A percentile compares a stretch with the other conserved stretches of the same genome.
These are phyloP conservation scores for Castanopsis chinensis DNA, from an alignment of 306 rosid genomes.

Conservation along the genomic window DNA sequence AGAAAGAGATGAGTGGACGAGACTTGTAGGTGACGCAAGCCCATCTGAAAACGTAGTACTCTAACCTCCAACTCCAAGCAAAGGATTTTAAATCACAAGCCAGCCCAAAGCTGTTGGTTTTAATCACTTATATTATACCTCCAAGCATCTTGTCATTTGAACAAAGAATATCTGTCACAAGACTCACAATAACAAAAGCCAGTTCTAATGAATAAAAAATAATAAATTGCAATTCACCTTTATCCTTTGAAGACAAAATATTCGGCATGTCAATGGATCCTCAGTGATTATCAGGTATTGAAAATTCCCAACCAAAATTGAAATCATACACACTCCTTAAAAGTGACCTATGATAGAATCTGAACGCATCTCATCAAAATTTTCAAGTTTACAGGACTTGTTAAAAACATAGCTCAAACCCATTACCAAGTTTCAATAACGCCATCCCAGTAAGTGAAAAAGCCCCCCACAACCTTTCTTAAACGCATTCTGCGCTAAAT, in stretches of 20 bases:
- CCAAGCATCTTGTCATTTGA: background rate
- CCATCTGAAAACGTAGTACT: too few species aligned
- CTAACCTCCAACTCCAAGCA: background rate
- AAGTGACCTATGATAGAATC: background rate
- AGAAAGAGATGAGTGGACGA: too few species aligned
- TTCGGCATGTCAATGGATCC: background rate
- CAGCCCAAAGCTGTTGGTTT: background rate
- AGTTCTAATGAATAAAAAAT: background rate
- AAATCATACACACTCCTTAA: background rate
- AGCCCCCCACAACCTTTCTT: background rate
- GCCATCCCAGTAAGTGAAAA: background rate
- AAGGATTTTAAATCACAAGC: background rate
- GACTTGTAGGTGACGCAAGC: too few species aligned
- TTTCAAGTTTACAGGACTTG: constrained; percentile 13
- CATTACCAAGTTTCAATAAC: background rate
- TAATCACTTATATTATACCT: background rate
- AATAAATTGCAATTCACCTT: background rate
- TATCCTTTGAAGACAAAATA: background rate
- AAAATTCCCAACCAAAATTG: background rate
- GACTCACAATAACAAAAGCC: background rate
- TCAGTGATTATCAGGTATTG: background rate
- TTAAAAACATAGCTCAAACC: background rate
- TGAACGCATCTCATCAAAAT: constrained; percentile 6
- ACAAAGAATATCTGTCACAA: background rate
- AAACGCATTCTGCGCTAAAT: background rate